Evolutionary conservation across 768 basidiomycete genomes (phyloP).

Genomic region (Royoungia palumana): DNA sequence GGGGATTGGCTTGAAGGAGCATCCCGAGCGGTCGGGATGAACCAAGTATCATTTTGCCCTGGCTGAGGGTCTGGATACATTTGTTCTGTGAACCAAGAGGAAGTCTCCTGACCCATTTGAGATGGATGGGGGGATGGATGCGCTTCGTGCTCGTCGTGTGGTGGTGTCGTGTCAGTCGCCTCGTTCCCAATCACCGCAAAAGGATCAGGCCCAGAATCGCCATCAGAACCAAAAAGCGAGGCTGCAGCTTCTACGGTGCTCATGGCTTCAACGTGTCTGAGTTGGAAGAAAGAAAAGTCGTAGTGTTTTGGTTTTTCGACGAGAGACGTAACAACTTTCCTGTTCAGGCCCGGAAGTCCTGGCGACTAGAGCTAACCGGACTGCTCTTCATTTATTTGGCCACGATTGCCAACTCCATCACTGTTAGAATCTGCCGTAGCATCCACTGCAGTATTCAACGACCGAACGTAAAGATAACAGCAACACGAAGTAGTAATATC

Average conservation of each 20-base stretch:
- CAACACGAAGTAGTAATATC: slow-evolving; percentile 26
- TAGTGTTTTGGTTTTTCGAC: slow-evolving; percentile 13
- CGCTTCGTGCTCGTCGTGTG: slow-evolving; percentile 22
- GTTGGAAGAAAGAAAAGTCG: slow-evolving; percentile 9
- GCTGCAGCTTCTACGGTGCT: slow-evolving; percentile 73
- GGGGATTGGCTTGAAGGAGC: slow-evolving; percentile 13
- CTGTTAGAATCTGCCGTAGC: background rate
- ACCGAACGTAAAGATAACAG: slow-evolving; percentile 16
- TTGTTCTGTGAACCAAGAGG: slow-evolving; percentile 39
- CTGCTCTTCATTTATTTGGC: slow-evolving; percentile 20
- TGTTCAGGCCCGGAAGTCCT: background rate
- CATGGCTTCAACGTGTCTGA: slow-evolving; percentile 44
- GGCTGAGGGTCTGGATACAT: slow-evolving; percentile 27
- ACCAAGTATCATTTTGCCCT: slow-evolving; percentile 28
- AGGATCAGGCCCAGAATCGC: slow-evolving; percentile 56
- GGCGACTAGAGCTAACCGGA: background rate
- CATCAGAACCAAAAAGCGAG: slow-evolving; percentile 68
- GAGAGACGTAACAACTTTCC: slow-evolving; percentile 8
- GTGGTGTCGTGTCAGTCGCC: slow-evolving; percentile 29
- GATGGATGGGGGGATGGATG: slow-evolving; percentile 22
- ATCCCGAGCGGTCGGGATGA: slow-evolving; percentile 20
- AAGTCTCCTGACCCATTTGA: slow-evolving; percentile 35
- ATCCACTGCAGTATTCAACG: background rate
- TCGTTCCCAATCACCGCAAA: slow-evolving; percentile 57
- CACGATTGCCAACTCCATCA: slow-evolving; percentile 16